Base-by-base conservation (phyloP, 2,329 filamentous ascomycete genomes). In the Beauveria sp. region DNA sequence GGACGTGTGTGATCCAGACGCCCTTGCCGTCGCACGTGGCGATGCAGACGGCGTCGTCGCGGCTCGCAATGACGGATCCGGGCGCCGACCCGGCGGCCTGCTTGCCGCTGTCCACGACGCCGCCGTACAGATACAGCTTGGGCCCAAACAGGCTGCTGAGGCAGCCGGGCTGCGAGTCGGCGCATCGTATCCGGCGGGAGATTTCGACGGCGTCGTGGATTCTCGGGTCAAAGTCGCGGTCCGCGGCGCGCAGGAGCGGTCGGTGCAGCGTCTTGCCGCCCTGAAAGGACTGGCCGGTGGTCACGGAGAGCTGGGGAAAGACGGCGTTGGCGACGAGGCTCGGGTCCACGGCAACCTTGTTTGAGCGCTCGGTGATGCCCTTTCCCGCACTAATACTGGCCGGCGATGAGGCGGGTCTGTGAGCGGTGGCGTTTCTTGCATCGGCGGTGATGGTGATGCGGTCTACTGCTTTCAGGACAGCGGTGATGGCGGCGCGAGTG, bases 101-200 rank as follows among this genome's bases (percentile, higher is more conserved):
- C 8, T 63, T 63, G 0, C 64, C 65, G 30, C 73, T 70, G 28
- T 77, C 75, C n/a, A 77, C 64, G 14, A 66, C 65, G n/a, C 75
- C 75, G 24, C 75, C 75, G 58, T 77, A 77, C 16, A 77, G 58
- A 53, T 76, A 77, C 16, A 77, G 66, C 55, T 64, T 71, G 8
- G 66, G 67, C 1, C 73, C 74, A 46, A 77, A 73, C 1, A 75
- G 58, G 28, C 66, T 68, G 59, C 72, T 76, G 38, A 76, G 66
- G 50, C 71, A 74, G 40, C 75, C 75, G 4, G 75, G 75, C 65
- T 77, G 75, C 1, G 75, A 77, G 63, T 77, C 75, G 38, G 70
- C 71, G 54, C 70, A 73, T n/a, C 75, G 70, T 18, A 77, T 75
- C 38, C 75, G 69, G n/a, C 75, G 70, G 1, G 75, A 77, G n/a